These are phyloP conservation scores for Vitis vinifera DNA, from an alignment of 164 flowering plant genomes.

Conservation along the genomic window ASM3070453v1 NC_081810.1:18661001-18661500, in stretches of 20 bases:
- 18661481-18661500: too few species aligned
- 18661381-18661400: too few species aligned
- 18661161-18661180: slow-evolving; percentile 69
- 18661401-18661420: too few species aligned
- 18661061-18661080: slow-evolving; percentile 78
- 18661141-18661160: slow-evolving; percentile 64
- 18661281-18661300: too few species aligned
- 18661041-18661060: slow-evolving; percentile 77
- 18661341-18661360: too few species aligned
- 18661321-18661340: too few species aligned
- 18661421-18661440: not conserved
- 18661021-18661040: slow-evolving; percentile 85
- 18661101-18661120: slow-evolving; percentile 68
- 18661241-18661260: not conserved
- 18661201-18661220: too few species aligned
- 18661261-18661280: too few species aligned
- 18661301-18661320: too few species aligned
- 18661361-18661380: too few species aligned
- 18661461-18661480: too few species aligned
- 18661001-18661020: slow-evolving; percentile 98
- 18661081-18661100: slow-evolving; percentile 73
- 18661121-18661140: slow-evolving; percentile 75
- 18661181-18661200: slow-evolving; percentile 26
- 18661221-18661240: not conserved
- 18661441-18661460: too few species aligned